Evolutionary conservation across 495 filamentous ascomycete genomes (phyloP).

Genomic region (Haplographium delicatum): DNA sequence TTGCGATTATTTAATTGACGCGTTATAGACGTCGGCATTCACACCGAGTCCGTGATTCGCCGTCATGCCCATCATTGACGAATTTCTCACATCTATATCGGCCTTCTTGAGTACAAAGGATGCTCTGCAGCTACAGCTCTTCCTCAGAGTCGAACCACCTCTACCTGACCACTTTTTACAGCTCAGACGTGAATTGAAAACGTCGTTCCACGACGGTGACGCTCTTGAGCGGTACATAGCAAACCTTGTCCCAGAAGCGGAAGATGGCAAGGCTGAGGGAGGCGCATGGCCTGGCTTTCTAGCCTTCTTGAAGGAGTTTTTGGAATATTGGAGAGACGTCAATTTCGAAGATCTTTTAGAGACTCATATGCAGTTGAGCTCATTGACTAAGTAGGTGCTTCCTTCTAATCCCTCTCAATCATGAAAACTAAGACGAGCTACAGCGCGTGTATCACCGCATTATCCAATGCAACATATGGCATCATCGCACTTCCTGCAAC

Average conservation of each 20-base stretch:
- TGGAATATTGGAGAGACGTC: slow-evolving; percentile 73
- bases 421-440: slow-evolving; percentile 4
- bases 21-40: no score
- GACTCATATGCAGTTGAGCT: slow-evolving; percentile 68
- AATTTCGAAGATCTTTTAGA: slow-evolving; percentile 67
- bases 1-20: no score
- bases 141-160: slow-evolving; percentile 60
- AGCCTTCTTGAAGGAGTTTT: slow-evolving; percentile 71
- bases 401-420: not conserved
- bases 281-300: slow-evolving; percentile 70
- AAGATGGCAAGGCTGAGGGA: slow-evolving; percentile 49
- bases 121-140: slow-evolving; percentile 49
- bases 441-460: slow-evolving; percentile 73
- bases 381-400: slow-evolving; percentile 58
- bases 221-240: slow-evolving; percentile 48
- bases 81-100: slow-evolving; percentile 51
- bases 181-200: slow-evolving; percentile 61
- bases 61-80: slow-evolving; percentile 35
- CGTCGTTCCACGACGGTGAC: slow-evolving; percentile 44
- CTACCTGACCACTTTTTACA: slow-evolving; percentile 58
- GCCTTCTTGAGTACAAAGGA: slow-evolving; percentile 49
- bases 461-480: slow-evolving; percentile 72
- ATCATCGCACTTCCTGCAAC: slow-evolving; percentile 71
- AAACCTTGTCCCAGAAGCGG: slow-evolving; percentile 51
- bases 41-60: no score